Conservation (phyloP, 179 eudicot species). For the Actinidia polygama region DNA sequence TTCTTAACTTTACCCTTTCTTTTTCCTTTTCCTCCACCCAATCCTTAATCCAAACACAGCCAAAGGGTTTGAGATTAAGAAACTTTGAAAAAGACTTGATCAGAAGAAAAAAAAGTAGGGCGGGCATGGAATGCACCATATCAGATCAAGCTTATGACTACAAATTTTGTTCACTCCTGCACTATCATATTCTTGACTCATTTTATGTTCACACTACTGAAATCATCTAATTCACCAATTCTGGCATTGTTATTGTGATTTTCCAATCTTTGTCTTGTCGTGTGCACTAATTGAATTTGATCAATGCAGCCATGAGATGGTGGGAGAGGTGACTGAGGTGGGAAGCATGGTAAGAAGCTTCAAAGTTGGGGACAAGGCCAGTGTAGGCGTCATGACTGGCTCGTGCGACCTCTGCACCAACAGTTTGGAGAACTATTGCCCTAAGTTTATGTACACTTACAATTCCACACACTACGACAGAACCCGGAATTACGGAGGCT, state of each 20-base stretch:
- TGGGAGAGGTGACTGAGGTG: conserved; percentile 4
- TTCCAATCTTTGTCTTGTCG: not conserved
- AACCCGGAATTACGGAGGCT: not conserved
- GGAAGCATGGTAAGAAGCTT: not conserved
- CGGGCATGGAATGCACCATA: no score
- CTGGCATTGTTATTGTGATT: not conserved
- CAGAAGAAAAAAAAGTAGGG: not conserved
- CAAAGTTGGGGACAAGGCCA: not conserved
- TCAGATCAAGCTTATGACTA: not conserved
- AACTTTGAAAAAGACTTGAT: no score
- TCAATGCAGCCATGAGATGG: conserved; percentile 4
- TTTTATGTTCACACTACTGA: no score
- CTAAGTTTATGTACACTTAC: not conserved
- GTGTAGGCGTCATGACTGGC: not conserved
- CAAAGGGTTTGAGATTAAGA: no score
- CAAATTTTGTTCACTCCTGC: no score
- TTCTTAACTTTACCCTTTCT: no score
- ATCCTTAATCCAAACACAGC: no score
- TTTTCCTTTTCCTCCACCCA: no score
- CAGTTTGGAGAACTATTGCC: not conserved
- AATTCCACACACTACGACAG: not conserved
- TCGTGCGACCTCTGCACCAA: not conserved
- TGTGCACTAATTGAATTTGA: not conserved
- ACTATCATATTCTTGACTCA: no score
- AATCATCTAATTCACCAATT: not conserved